Percentiles rank a stretch among this genome's conserved stretches.
phyloP scores from a whole-genome alignment of 179 eudicot species.

The Camellia oleifera region DNA sequence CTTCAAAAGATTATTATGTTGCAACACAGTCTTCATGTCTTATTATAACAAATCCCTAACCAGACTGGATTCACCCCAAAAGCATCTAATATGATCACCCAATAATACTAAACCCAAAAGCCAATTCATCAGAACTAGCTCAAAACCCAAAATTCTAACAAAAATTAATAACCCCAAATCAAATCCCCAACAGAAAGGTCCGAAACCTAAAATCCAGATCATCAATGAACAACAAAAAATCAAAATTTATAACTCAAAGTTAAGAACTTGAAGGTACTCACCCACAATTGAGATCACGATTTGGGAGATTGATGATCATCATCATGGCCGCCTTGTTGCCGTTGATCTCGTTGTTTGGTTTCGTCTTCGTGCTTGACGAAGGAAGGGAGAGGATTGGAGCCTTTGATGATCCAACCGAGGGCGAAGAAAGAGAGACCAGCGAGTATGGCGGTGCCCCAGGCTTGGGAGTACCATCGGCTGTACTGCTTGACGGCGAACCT shows the following conservation, averaged over 20 bases:
- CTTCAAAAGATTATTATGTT: too few relatives aligned
- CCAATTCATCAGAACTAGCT: neutral
- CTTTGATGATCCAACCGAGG: constrained; percentile 94
- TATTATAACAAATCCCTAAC: too few relatives aligned
- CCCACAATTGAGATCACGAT: neutral
- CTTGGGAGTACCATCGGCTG: constrained; percentile 94
- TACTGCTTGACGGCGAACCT: constrained; percentile 80
- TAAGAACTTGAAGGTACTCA: neutral
- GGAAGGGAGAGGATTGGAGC: constrained; percentile 89
- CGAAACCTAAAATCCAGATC: neutral
- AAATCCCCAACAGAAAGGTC: neutral
- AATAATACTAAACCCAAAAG: neutral
- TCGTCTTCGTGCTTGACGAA: constrained; percentile 7
- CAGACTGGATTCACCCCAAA: too few relatives aligned
- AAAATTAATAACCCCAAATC: neutral
- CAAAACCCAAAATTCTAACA: neutral
- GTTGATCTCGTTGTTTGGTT: neutral
- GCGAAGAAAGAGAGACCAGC: constrained; percentile 95
- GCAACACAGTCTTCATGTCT: too few relatives aligned
- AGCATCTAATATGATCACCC: neutral
- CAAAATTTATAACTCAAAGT: neutral
- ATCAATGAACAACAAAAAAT: neutral
- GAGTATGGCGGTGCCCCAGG: constrained; percentile 98
- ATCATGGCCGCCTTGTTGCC: neutral
- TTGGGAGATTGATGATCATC: neutral